These are phyloP conservation scores for Raddia distichophylla DNA, from an alignment of 176 grass and related monocot species.

Conservation along the genomic window DNA sequence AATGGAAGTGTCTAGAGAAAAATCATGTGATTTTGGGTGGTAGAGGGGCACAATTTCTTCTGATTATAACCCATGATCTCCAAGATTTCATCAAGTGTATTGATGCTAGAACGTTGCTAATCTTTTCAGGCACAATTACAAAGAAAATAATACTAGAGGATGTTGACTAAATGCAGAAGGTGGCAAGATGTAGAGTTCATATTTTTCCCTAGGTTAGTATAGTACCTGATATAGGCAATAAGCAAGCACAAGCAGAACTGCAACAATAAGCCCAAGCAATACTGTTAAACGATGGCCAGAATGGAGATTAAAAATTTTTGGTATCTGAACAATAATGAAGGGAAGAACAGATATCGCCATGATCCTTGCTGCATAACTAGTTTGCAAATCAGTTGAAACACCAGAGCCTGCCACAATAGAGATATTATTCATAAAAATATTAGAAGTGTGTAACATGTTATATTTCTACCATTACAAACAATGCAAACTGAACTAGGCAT, in stretches of 20 bases:
- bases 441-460: background rate
- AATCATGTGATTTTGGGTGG: background rate
- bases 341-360: constrained; percentile 86
- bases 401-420: constrained; percentile 60
- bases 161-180: constrained; percentile 26
- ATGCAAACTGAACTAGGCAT: constrained; percentile 8
- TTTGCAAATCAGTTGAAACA: constrained; percentile 78
- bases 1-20: background rate
- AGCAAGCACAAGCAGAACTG: constrained; percentile 64
- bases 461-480: constrained; percentile 11
- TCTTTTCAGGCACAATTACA: background rate
- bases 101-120: background rate
- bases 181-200: constrained; percentile 1
- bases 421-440: constrained; percentile 32
- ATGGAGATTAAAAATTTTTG: constrained; percentile 68
- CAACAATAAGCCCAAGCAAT: constrained; percentile 63
- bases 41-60: background rate
- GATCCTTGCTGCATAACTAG: constrained; percentile 84
- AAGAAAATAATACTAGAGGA: background rate
- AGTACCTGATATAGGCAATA: constrained; percentile 98
- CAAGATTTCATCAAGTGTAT: background rate
- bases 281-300: constrained; percentile 63
- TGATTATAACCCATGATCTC: background rate
- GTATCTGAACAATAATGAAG: constrained; percentile 89
- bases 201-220: constrained; percentile 5